Base-by-base conservation (phyloP, 352 stramenopile species). In the Phytopythium cucurbitacearum region DNA sequence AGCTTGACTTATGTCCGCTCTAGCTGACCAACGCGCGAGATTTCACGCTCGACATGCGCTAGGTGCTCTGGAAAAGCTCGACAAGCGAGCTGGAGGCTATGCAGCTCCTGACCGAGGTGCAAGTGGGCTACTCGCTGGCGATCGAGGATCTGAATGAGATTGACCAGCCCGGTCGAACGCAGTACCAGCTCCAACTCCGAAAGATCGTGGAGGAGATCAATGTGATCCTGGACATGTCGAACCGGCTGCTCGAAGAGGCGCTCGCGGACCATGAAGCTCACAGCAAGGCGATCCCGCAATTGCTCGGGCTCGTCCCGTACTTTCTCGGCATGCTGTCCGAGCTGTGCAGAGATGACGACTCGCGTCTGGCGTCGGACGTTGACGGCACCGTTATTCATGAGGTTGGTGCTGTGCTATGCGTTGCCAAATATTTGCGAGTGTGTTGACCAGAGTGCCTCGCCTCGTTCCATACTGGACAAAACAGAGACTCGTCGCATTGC, bases 101-200 rank as follows among this genome's bases (percentile, higher is more conserved):
- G 68, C 79, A 88, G 56, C 86, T 85, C 63, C 65, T 91, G 44
- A 85, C 81, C 1, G 84, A 94, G 64, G 70, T 94, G 21, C 83
- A 64, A 38, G 49, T 91, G 40, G 77, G 64, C 42, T 94, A 91
- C 55, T 66, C 84, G 34, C 60, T 60, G 13, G 74, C 65, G 2
- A 33, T 80, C 8, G 70, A 89, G 32, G 61, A 74, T 2, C 38
- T 67, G 7, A 48, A 56, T 15, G 58, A 66, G 32, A 33, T 35
- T 32, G 37, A 55, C 3, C 53, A 46, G 39, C 43, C 45, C 21
- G 12, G 35, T n/a, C 36, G 21, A 11, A 6, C 42, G 1, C 48
- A 61, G 7, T 47, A 60, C 15, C 33, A 40, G 3, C 47, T 71
- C 10, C 21, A 44, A 8, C 51, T 46, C 6, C 41, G 55, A 6